A percentile compares a stretch with the other conserved stretches of the same genome.
Conservation (phyloP, 2,329 filamentous ascomycete species). For the Leptographium lundbergii region DNA sequence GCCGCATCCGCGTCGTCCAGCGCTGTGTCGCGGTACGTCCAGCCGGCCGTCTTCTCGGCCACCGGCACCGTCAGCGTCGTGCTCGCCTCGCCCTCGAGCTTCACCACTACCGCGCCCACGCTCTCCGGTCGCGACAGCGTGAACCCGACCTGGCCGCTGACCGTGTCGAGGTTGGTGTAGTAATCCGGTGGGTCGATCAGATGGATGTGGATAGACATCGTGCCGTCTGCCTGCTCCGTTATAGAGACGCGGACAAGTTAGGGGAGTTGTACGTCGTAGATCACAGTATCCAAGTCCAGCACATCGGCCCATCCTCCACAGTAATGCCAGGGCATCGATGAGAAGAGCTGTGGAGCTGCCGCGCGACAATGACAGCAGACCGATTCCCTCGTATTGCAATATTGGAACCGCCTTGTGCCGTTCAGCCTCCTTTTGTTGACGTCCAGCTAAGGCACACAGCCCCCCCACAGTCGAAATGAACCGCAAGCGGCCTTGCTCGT, state of each 20-base stretch:
- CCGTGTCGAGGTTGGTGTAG: conserved; percentile 68
- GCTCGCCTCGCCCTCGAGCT: conserved; percentile 68
- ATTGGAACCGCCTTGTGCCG: no score
- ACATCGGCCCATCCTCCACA: no score
- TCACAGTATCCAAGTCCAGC: no score
- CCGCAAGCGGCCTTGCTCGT: no score
- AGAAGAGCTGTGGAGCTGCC: no score
- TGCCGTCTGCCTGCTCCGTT: conserved; percentile 7
- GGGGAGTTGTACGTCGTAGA: no score
- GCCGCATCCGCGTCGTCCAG: conserved; percentile 3
- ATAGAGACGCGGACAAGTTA: not conserved
- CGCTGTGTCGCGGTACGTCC: conserved; percentile 1
- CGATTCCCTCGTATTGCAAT: no score
- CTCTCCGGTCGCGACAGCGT: conserved; percentile 52
- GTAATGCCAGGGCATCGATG: no score
- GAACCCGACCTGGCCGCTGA: conserved; percentile 49
- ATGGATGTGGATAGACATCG: conserved; percentile 54
- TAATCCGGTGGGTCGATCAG: conserved; percentile 56
- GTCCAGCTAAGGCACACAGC: no score
- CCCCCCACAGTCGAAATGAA: no score
- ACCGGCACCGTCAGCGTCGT: conserved; percentile 47
- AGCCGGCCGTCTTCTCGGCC: conserved; percentile 19
- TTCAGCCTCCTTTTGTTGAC: no score
- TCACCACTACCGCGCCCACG: conserved; percentile 63
- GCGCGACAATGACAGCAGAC: no score